phyloP scores from a whole-genome alignment of 2,329 filamentous ascomycete genomes.

The Cladophialophora immunda region DNA sequence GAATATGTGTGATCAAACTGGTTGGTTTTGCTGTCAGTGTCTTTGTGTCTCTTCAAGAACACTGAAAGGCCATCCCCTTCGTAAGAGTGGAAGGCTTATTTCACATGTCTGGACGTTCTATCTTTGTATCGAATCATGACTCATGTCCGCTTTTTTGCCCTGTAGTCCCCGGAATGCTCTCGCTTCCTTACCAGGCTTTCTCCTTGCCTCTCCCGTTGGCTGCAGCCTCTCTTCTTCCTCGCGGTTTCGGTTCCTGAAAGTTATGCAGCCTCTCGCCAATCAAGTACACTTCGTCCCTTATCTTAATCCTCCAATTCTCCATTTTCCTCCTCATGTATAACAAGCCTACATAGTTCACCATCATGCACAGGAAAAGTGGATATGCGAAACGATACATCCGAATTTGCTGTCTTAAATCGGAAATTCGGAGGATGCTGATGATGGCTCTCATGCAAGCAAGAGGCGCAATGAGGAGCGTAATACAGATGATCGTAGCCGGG shows the following conservation, averaged over 20 bases:
- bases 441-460: conserved; percentile 62
- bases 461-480: conserved; percentile 71
- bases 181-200: conserved; percentile 7
- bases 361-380: conserved; percentile 67
- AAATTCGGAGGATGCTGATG: conserved; percentile 45
- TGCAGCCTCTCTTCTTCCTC: neutral
- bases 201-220: conserved; percentile 20
- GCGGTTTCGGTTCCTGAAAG: conserved; percentile 69
- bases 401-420: conserved; percentile 44
- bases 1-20: too few species aligned
- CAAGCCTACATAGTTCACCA: conserved; percentile 44
- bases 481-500: conserved; percentile 71
- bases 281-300: conserved; percentile 94
- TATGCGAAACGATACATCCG: conserved; percentile 75
- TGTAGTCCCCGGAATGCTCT: neutral
- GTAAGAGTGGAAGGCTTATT: neutral
- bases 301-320: conserved; percentile 78
- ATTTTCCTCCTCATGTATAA: conserved; percentile 61
- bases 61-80: neutral
- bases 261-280: conserved; percentile 96
- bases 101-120: neutral
- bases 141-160: neutral
- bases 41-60: too few species aligned
- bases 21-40: neutral
- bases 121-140: neutral